phyloP scores from a whole-genome alignment of 2,329 filamentous ascomycete genomes.

The Ascosphaera apis region DNA sequence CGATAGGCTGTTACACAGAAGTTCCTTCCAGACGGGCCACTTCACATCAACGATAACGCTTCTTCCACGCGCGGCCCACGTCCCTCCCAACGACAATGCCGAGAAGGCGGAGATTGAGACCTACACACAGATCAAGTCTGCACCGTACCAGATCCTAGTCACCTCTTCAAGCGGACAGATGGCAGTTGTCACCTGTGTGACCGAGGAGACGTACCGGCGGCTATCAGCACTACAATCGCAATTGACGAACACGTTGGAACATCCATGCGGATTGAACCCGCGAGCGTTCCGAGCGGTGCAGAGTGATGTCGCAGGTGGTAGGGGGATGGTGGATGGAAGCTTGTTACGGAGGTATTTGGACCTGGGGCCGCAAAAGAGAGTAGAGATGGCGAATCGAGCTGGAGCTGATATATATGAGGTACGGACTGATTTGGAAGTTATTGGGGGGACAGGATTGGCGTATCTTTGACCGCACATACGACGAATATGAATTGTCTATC shows the following conservation, averaged over 20 bases:
- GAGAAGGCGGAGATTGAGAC: constrained; percentile 8
- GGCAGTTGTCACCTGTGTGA: constrained; percentile 51
- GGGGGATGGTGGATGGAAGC: constrained; percentile 57
- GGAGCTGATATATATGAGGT: constrained; percentile 46
- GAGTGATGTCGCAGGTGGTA: constrained; percentile 26
- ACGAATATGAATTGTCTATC: no score
- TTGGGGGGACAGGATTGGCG: constrained; percentile 39
- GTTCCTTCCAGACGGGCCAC: constrained; percentile 72
- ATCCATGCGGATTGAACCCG: constrained; percentile 61
- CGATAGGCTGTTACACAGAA: constrained; percentile 63
- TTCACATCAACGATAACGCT: constrained; percentile 52
- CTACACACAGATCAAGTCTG: neutral
- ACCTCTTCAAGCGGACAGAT: constrained; percentile 56
- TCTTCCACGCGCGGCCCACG: constrained; percentile 33
- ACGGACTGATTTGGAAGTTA: constrained; percentile 42
- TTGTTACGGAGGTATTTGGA: constrained; percentile 54
- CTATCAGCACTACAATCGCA: constrained; percentile 63
- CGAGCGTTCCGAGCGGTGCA: constrained; percentile 45
- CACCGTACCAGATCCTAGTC: constrained; percentile 35
- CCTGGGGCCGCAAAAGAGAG: constrained; percentile 44
- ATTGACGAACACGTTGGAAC: constrained; percentile 50
- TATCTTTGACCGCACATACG: constrained; percentile 12
- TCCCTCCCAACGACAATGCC: constrained; percentile 17
- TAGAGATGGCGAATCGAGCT: constrained; percentile 51
- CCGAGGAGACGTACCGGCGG: constrained; percentile 62